Percentiles rank a stretch among this genome's conserved stretches.
These are phyloP conservation scores for Aureobasidium sp. DNA, from an alignment of 2,329 filamentous ascomycete genomes.

Conservation along the genomic window DNA sequence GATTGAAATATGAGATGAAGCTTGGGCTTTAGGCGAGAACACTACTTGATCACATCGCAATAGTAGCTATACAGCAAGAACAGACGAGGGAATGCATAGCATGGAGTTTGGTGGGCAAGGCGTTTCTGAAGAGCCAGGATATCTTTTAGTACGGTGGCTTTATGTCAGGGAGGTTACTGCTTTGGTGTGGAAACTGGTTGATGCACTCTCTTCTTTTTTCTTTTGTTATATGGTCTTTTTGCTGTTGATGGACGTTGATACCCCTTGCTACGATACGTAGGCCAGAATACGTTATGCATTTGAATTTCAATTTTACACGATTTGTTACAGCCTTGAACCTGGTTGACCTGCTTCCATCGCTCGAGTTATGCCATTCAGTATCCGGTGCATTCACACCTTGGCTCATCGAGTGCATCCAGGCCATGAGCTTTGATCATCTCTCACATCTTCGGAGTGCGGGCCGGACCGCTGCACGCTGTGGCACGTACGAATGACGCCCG, in stretches of 20 bases:
- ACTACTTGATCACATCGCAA: background rate
- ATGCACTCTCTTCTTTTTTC: background rate
- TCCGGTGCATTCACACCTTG: too few relatives aligned
- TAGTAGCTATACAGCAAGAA: background rate
- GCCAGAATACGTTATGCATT: background rate
- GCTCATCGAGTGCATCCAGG: background rate
- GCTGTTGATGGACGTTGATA: conserved; percentile 1
- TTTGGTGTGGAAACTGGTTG: too few relatives aligned
- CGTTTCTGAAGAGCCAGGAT: background rate
- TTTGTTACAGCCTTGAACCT: background rate
- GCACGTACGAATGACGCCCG: background rate
- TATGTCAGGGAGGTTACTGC: too few relatives aligned
- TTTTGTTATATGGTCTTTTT: conserved; percentile 7
- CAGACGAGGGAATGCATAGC: background rate
- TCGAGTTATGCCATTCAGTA: too few relatives aligned
- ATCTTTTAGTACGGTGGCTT: background rate
- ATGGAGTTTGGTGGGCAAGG: background rate
- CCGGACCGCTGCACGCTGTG: background rate
- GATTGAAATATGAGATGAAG: background rate
- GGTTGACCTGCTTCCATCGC: too few relatives aligned
- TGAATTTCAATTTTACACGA: background rate
- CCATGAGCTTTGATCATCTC: background rate
- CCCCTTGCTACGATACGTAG: background rate
- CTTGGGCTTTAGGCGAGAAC: background rate
- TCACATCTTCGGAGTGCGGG: background rate